phyloP scores from a whole-genome alignment of 768 basidiomycete genomes.

The Phylloporus scabripes region DNA sequence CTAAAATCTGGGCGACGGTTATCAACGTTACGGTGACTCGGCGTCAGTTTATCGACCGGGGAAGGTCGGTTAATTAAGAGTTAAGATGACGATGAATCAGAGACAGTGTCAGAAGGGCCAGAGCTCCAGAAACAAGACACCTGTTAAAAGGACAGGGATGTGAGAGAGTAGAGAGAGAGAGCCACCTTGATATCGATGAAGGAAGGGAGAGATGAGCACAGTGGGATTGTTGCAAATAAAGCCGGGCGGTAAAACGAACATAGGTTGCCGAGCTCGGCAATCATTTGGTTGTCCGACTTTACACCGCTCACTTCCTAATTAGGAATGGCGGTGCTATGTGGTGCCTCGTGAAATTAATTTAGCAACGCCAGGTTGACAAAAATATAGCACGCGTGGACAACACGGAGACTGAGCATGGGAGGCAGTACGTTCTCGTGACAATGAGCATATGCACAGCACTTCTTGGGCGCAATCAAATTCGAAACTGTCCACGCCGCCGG shows the following conservation, averaged over 20 bases:
- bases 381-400: conserved; percentile 18
- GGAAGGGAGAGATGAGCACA: conserved; percentile 26
- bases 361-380: conserved; percentile 10
- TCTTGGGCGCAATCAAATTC: conserved; percentile 18
- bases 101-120: conserved; percentile 8
- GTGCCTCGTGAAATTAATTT: conserved; percentile 23
- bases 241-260: conserved; percentile 34
- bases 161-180: conserved; percentile 11
- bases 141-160: conserved; percentile 3
- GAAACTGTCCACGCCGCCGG: neutral
- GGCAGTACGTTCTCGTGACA: conserved; percentile 22
- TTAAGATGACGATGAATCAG: conserved; percentile 24
- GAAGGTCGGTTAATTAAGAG: conserved; percentile 38
- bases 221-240: conserved; percentile 39
- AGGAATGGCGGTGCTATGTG: conserved; percentile 18
- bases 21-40: conserved; percentile 38
- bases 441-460: conserved; percentile 14
- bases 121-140: neutral
- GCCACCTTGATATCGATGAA: conserved; percentile 26
- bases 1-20: conserved; percentile 24
- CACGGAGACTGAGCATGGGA: conserved; percentile 10
- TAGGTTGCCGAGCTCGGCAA: conserved; percentile 36
- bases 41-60: conserved; percentile 39
- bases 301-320: conserved; percentile 30
- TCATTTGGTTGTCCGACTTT: conserved; percentile 33